phyloP scores from a whole-genome alignment of 768 basidiomycete species.

The Pulveroboletus sp. region DNA sequence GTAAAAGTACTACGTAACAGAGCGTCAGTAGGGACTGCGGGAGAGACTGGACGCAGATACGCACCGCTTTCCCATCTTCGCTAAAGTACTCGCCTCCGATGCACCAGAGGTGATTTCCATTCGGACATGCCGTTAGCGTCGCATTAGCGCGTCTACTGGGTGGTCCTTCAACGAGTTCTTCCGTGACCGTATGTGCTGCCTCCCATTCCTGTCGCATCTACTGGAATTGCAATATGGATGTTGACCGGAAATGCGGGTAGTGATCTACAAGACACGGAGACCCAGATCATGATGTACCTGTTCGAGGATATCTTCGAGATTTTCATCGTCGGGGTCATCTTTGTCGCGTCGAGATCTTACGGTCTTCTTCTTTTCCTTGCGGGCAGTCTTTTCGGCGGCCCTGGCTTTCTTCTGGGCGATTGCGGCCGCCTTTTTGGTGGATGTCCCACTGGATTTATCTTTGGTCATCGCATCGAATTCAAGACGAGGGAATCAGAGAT shows the following conservation, averaged over 20 bases:
- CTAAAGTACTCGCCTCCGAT: conserved; percentile 86
- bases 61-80: conserved; percentile 76
- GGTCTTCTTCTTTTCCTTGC: conserved; percentile 63
- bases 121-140: conserved; percentile 74
- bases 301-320: conserved; percentile 81
- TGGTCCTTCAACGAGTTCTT: conserved; percentile 79
- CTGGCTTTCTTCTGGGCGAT: conserved; percentile 68
- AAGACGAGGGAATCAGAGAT: no score
- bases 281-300: conserved; percentile 41
- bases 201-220: conserved; percentile 86
- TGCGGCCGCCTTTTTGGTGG: conserved; percentile 39
- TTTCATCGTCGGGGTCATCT: conserved; percentile 63
- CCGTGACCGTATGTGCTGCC: conserved; percentile 72
- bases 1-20: conserved; percentile 62
- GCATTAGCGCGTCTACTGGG: conserved; percentile 82
- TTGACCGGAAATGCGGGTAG: not conserved
- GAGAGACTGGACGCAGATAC: conserved; percentile 7
- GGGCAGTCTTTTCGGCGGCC: conserved; percentile 60
- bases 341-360: conserved; percentile 39
- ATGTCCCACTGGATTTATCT: conserved; percentile 6
- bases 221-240: conserved; percentile 23
- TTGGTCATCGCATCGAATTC: conserved; percentile 15
- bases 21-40: not conserved
- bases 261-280: not conserved
- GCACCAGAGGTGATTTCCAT: conserved; percentile 76